Conservation (phyloP, 768 basidiomycete genomes). For the Rhizopogon roseolus region DNA sequence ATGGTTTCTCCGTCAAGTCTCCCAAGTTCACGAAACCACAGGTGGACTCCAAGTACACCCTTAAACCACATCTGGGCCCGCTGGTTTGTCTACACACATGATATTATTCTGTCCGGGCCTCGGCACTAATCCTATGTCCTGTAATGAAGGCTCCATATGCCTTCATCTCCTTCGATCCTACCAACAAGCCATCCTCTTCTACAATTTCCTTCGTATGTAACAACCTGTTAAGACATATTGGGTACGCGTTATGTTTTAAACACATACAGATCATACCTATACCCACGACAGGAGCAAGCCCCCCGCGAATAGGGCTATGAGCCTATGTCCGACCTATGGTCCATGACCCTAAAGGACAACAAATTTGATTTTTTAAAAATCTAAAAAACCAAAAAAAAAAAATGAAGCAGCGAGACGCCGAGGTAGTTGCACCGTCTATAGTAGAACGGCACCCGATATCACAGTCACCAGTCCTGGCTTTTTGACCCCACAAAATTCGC, state of each 20-base stretch:
- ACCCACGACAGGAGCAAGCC: too few relatives aligned
- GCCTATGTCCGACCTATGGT: too few relatives aligned
- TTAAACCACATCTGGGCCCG: neutral
- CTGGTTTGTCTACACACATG: neutral
- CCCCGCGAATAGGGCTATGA: too few relatives aligned
- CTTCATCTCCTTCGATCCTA: neutral
- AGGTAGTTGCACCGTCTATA: neutral
- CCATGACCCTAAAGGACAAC: too few relatives aligned
- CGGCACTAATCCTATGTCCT: neutral
- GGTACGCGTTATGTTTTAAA: too few relatives aligned
- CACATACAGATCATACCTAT: too few relatives aligned
- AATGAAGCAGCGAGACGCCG: too few relatives aligned
- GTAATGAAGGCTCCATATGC: neutral
- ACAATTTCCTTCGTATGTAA: neutral
- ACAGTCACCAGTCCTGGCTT: neutral
- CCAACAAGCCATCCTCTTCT: neutral
- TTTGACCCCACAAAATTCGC: neutral
- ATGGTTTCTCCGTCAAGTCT: neutral
- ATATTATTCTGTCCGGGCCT: neutral
- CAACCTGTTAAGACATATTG: neutral
- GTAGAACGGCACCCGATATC: neutral
- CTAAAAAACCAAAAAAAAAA: too few relatives aligned
- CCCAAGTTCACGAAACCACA: neutral
- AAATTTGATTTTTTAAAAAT: too few relatives aligned
- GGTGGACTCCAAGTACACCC: neutral